Base-by-base conservation (phyloP, 2,329 filamentous ascomycete genomes). In the Cyclaneusma minus region DNA sequence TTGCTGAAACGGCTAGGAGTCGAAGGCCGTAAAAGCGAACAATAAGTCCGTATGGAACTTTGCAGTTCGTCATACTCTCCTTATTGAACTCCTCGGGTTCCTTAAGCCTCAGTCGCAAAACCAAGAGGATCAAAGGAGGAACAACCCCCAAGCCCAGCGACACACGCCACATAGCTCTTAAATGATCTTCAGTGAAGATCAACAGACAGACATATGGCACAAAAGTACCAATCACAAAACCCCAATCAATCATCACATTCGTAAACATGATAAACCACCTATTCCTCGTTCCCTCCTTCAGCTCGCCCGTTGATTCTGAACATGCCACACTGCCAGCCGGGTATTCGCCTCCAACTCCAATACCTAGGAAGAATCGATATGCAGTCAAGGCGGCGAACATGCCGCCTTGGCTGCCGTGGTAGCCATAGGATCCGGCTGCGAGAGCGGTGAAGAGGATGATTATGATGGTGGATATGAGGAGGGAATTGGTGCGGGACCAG, bases 241-340 rank as follows among this genome's bases (percentile, higher is more conserved):
- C 84, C 28, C 71, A 67, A 45, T 91, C 81, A 33, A 92, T 91
- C 60, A 84, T 79, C 13, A 78, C 70, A 50, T 91, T 91, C 24
- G 81, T 92, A 50, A 89, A 91, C 36, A 92, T 61, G 40, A 87
- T 81, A 45, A 85, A 94, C 82, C 83, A 92, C 20, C 78, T 64
- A 46, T 94, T 87, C n/a, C 85, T 64, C 10, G 77, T 76, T 7
- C 85, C 85, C 10, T 55, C 50, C 49, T 83, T 82, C 32, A 94
- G 59, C 46, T 91, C 82, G 13, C 81, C 80, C 0, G 77, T 85
- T 4, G 76, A 77, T 51, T 94, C 85, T 3, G 84, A 81, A 28
- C 72, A 79, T 2, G 77, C 80, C 1, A 94, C 85, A 32, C 71
- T 81, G 3, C 85, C 85, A 21, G 80, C 79, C 1, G 80, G 80